Percentiles rank a stretch among this genome's conserved stretches.
Conservation (phyloP, 2,329 filamentous ascomycete species). For the Hymenoscyphus occultus region DNA sequence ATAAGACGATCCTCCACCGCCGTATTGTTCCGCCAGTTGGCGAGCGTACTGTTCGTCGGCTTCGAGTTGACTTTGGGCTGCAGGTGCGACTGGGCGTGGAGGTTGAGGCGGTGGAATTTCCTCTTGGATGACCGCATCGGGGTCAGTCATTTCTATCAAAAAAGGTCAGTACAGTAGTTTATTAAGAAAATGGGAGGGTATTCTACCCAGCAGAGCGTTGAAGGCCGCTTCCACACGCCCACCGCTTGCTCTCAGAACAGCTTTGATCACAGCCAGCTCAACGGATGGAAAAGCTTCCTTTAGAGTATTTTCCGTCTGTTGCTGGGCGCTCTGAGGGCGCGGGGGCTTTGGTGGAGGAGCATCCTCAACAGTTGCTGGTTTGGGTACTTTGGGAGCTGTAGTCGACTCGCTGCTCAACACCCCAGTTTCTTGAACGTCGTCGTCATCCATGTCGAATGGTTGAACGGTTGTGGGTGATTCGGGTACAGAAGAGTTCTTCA, state of each 20-base stretch:
- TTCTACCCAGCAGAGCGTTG: constrained; percentile 80
- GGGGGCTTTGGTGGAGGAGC: constrained; percentile 75
- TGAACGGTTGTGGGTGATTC: constrained; percentile 65
- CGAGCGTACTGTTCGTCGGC: constrained; percentile 89
- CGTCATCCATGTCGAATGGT: constrained; percentile 67
- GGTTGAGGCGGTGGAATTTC: constrained; percentile 69
- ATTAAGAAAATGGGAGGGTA: not conserved
- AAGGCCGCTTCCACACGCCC: constrained; percentile 92
- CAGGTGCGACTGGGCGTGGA: constrained; percentile 65
- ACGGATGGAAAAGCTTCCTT: constrained; percentile 92
- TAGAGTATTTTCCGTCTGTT: constrained; percentile 83
- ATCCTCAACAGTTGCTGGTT: constrained; percentile 45
- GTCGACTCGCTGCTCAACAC: constrained; percentile 47
- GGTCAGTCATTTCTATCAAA: constrained; percentile 70
- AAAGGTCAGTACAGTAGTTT: constrained; percentile 11
- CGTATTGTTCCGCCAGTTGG: constrained; percentile 87
- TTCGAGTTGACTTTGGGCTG: constrained; percentile 76
- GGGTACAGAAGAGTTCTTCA: constrained; percentile 41
- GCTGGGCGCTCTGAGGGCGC: constrained; percentile 73
- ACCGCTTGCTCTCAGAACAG: constrained; percentile 80
- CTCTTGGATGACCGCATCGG: constrained; percentile 60
- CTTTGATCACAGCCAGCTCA: constrained; percentile 77
- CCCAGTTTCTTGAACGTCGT: constrained; percentile 62
- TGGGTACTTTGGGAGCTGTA: constrained; percentile 34
- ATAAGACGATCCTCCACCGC: constrained; percentile 54